phyloP scores from a whole-genome alignment of 2,329 filamentous ascomycete genomes.

The Neurospora crassa region DNA sequence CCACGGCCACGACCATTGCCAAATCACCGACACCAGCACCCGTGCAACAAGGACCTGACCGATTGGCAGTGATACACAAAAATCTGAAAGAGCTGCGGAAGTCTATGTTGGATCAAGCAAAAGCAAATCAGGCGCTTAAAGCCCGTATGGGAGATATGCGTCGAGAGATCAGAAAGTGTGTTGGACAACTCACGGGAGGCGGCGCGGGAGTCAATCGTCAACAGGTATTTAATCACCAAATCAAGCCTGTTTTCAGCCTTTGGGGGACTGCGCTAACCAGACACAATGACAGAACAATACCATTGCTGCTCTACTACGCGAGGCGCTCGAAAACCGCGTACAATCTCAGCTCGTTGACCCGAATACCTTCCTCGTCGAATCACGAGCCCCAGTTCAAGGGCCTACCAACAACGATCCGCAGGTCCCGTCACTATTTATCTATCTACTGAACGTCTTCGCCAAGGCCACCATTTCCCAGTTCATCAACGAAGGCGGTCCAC shows the following conservation, averaged over 20 bases:
- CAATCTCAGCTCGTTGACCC: constrained; percentile 41
- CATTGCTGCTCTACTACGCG: constrained; percentile 42
- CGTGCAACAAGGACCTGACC: constrained; percentile 25
- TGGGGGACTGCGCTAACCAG: not conserved
- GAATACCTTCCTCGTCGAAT: constrained; percentile 37
- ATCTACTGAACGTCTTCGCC: constrained; percentile 60
- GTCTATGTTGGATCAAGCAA: constrained; percentile 41
- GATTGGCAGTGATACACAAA: constrained; percentile 51
- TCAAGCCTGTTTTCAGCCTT: not conserved
- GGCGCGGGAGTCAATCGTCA: constrained; percentile 25
- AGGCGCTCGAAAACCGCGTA: constrained; percentile 37
- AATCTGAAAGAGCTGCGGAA: constrained; percentile 50
- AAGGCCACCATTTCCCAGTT: constrained; percentile 61
- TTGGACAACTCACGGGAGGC: constrained; percentile 63
- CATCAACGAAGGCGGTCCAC: constrained; percentile 49
- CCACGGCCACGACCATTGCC: not conserved
- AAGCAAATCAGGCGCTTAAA: constrained; percentile 50
- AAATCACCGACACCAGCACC: constrained; percentile 2
- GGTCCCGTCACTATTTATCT: constrained; percentile 55
- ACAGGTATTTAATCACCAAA: constrained; percentile 36
- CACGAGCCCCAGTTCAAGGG: constrained; percentile 30
- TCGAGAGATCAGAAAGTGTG: constrained; percentile 57
- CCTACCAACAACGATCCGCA: constrained; percentile 33
- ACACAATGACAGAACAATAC: constrained; percentile 22
- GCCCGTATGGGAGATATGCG: constrained; percentile 61